Percentiles rank a stretch among this genome's conserved stretches.
Evolutionary conservation across 352 stramenopile genomes (phyloP).

Genomic region (Pythium apleroticum): DNA sequence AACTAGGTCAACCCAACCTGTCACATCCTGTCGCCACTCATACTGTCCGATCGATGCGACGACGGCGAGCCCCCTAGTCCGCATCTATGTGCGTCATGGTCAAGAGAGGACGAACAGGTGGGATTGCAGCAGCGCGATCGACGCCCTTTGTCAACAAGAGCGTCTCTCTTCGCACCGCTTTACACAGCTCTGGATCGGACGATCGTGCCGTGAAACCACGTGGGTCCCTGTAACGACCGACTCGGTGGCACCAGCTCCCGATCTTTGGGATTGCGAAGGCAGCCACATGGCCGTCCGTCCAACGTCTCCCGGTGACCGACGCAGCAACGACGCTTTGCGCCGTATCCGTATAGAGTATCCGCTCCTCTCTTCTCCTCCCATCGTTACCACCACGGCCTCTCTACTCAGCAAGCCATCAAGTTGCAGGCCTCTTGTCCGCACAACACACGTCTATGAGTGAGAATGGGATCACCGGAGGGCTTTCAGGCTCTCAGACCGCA

Average conservation of each 20-base stretch:
- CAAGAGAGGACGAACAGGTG: conserved; percentile 3
- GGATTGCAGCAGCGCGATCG: neutral
- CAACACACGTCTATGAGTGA: neutral
- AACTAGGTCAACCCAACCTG: conserved; percentile 6
- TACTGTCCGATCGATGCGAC: conserved; percentile 1
- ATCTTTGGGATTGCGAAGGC: neutral
- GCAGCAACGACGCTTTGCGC: neutral
- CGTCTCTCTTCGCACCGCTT: conserved; percentile 1
- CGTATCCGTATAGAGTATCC: neutral
- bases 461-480: no score
- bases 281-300: neutral
- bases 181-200: neutral
- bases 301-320: neutral
- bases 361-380: neutral
- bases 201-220: conserved; percentile 1
- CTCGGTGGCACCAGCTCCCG: neutral
- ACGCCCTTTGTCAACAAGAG: neutral
- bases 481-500: neutral
- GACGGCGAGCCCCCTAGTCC: neutral
- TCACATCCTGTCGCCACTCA: neutral
- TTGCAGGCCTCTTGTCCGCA: neutral
- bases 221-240: neutral
- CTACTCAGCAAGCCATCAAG: neutral
- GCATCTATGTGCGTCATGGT: conserved; percentile 2
- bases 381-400: neutral